Base-by-base conservation (phyloP, 1,284 basidiomycete species). In the Peniophora sp. region DNA sequence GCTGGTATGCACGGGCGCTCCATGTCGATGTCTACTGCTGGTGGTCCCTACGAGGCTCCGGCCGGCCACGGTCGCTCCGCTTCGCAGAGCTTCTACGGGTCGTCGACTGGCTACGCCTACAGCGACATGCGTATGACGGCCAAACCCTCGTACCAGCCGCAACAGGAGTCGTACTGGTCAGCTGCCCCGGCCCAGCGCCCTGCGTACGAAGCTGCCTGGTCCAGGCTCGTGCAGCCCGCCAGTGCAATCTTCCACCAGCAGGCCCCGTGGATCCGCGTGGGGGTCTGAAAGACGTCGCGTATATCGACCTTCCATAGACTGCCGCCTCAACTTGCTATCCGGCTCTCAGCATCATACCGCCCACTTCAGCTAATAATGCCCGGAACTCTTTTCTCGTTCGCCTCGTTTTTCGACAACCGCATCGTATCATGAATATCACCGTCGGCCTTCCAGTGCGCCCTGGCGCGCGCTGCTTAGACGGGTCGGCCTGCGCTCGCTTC, bases 41-140 rank as follows among this genome's bases (percentile, higher is more conserved):
- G 5, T 63, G 70, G 74, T 51, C 71, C 77, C 54, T 77, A 78
- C 53, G 70, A 69, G 57, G 66, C 69, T 39, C 68, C 69, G 20
- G 68, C 70, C 51, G 69, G 73, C 58, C 83, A 83, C 56, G 59
- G 69, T 55, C 81, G 78, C 53, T 79, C 83, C 43, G 81, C 78
- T 58, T 81, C 83, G 41, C 79, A 83, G 58, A 68, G 38, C 38
- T 20, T 17, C n/a, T 20, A 41, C n/a, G 27, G 27, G 12, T 16
- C 75, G 41, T 70, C 68, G 48, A 77, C 74, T 61, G 78, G 79
- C 50, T 77, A 77, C 54, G 66, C 69, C 51, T 73, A 70, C 56
- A 69, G 69, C 54, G 72, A 81, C 52, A 55, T 72, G 50, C 71
- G 65, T 49, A 65, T 73, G 65, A 62, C 68, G 46, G 66, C 67